Percentiles rank a stretch among this genome's conserved stretches.
These are phyloP conservation scores for Aureobasidium sp. DNA, from an alignment of 2,329 filamentous ascomycete genomes.

Conservation along the genomic window DNA sequence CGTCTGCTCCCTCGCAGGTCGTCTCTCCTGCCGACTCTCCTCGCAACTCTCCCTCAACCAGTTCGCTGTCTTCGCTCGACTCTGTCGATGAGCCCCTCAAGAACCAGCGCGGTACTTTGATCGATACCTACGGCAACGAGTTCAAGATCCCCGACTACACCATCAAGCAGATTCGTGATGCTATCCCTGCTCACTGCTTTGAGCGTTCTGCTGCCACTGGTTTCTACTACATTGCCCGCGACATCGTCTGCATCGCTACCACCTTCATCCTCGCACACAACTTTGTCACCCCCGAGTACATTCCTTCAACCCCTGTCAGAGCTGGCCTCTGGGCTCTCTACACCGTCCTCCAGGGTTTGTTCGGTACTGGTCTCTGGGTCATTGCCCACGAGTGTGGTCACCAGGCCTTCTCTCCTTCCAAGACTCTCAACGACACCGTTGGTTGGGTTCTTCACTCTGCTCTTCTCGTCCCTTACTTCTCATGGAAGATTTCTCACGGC, in stretches of 20 bases:
- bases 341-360: conserved; percentile 81
- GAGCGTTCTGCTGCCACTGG: conserved; percentile 72
- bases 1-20: conserved; percentile 46
- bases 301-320: conserved; percentile 63
- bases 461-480: conserved; percentile 93
- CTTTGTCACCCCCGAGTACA: conserved; percentile 76
- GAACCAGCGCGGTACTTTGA: conserved; percentile 56
- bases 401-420: conserved; percentile 91
- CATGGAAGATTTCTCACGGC: conserved; percentile 98
- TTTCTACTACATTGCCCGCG: conserved; percentile 76
- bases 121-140: conserved; percentile 91
- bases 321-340: conserved; percentile 59
- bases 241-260: conserved; percentile 61
- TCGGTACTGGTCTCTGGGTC: conserved; percentile 92
- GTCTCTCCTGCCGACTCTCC: conserved; percentile 54
- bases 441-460: conserved; percentile 87
- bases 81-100: conserved; percentile 53
- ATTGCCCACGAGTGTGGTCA: conserved; percentile 97
- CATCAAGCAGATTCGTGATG: conserved; percentile 94
- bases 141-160: conserved; percentile 93
- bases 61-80: conserved; percentile 83
- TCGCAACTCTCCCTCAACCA: conserved; percentile 65
- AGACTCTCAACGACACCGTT: conserved; percentile 80
- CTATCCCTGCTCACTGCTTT: conserved; percentile 96
- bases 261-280: conserved; percentile 87